These are phyloP conservation scores for Beauveria sp. DNA, from an alignment of 2,329 filamentous ascomycete genomes.

Conservation along the genomic window DNA sequence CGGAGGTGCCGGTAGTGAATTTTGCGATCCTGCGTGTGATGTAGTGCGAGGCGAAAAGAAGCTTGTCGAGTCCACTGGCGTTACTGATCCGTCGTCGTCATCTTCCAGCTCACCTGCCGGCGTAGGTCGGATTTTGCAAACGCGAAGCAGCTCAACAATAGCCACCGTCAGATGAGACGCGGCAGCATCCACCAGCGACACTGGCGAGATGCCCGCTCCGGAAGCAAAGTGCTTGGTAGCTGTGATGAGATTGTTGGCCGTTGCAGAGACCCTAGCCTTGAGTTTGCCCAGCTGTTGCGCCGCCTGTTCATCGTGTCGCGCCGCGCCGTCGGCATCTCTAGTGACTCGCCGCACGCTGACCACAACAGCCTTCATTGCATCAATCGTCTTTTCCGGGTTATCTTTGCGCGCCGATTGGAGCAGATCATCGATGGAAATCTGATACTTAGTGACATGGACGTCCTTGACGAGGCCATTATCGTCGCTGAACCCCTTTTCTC, in stretches of 20 bases:
- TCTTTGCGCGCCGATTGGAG: conserved; percentile 67
- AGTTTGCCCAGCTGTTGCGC: conserved; percentile 58
- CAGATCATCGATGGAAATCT: conserved; percentile 87
- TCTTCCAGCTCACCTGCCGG: conserved; percentile 69
- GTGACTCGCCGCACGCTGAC: conserved; percentile 77
- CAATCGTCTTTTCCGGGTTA: conserved; percentile 67
- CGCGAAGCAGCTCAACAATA: conserved; percentile 75
- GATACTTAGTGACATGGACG: conserved; percentile 89
- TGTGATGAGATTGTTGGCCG: conserved; percentile 92
- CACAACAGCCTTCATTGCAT: conserved; percentile 81
- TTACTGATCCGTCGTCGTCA: conserved; percentile 60
- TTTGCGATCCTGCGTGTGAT: conserved; percentile 27
- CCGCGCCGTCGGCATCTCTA: conserved; percentile 62
- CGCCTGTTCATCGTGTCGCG: conserved; percentile 44
- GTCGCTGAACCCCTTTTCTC: conserved; percentile 60
- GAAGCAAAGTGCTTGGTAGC: conserved; percentile 86
- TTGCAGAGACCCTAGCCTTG: conserved; percentile 78
- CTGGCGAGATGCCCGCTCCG: conserved; percentile 76
- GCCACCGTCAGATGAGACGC: conserved; percentile 83
- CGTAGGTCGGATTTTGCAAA: conserved; percentile 75
- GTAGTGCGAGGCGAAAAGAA: conserved; percentile 57
- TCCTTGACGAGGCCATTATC: conserved; percentile 78
- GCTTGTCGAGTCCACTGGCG: conserved; percentile 58
- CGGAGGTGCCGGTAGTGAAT: conserved; percentile 41
- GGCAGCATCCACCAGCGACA: conserved; percentile 89